Evolutionary conservation across 106 monocot species (phyloP).

Genomic region (Chionographis japonica): DNA sequence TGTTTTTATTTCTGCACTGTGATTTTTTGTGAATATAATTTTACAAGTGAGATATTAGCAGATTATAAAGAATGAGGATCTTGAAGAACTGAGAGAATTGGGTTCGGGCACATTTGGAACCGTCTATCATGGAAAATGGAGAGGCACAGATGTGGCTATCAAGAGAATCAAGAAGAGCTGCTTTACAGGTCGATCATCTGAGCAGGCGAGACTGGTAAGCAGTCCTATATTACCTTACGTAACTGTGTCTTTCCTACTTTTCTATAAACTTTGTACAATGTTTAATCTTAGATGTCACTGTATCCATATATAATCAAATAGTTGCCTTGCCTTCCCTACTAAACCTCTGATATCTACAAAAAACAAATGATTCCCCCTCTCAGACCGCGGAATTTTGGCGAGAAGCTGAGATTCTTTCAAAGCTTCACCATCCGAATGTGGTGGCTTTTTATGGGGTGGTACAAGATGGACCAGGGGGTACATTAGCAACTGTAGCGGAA

Average conservation of each 20-base stretch:
- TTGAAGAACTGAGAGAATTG: slow-evolving; percentile 83
- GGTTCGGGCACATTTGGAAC: slow-evolving; percentile 96
- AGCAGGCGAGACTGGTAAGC: slow-evolving; percentile 82
- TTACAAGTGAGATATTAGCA: slow-evolving; percentile 18
- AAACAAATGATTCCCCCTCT: neutral
- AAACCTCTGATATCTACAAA: too few species aligned
- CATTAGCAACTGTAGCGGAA: slow-evolving; percentile 84
- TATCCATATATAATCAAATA: too few species aligned
- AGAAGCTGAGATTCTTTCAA: slow-evolving; percentile 86
- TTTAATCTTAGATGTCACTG: too few species aligned
- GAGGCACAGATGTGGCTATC: slow-evolving; percentile 95
- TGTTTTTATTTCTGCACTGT: too few species aligned
- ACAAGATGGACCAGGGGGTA: slow-evolving; percentile 74
- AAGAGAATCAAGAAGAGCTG: slow-evolving; percentile 94
- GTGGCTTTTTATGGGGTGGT: slow-evolving; percentile 93
- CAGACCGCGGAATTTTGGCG: slow-evolving; percentile 91
- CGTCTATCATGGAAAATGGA: slow-evolving; percentile 97
- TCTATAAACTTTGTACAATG: neutral
- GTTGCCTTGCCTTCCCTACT: neutral
- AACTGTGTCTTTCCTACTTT: neutral
- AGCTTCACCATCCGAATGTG: slow-evolving; percentile 94
- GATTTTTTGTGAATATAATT: neutral
- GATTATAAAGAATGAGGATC: slow-evolving; percentile 92
- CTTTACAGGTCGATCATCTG: slow-evolving; percentile 80
- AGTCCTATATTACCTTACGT: neutral